Evolutionary conservation across 164 flowering plant genomes (phyloP).

Genomic region (Buxus sempervirens): DNA sequence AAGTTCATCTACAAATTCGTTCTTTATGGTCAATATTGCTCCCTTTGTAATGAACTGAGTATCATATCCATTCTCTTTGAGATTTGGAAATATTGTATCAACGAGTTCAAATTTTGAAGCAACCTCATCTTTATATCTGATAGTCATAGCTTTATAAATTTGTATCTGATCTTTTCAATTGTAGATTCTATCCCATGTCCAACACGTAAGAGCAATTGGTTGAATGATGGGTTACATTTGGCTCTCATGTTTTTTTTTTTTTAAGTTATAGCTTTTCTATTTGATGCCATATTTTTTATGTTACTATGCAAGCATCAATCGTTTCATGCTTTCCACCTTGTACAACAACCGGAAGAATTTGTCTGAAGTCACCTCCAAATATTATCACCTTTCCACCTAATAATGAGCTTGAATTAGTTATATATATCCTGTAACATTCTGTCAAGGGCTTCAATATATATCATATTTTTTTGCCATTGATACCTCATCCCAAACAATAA

Average conservation of each 20-base stretch:
- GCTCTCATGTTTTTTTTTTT: too few relatives aligned
- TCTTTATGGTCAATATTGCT: too few relatives aligned
- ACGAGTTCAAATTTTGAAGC: not conserved
- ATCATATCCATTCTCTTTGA: not conserved
- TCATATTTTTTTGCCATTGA: not conserved
- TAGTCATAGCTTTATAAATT: not conserved
- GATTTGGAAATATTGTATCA: not conserved
- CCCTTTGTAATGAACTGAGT: not conserved
- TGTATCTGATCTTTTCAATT: not conserved
- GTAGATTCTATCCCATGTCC: not conserved
- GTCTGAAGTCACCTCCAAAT: not conserved
- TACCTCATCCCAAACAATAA: not conserved
- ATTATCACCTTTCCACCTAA: conserved; percentile 4
- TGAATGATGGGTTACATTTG: too few relatives aligned
- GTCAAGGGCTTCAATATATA: too few relatives aligned
- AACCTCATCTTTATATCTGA: not conserved
- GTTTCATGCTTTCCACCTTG: not conserved
- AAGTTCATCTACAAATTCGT: too few relatives aligned
- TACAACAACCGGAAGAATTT: not conserved
- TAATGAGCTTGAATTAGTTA: not conserved
- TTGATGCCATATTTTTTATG: not conserved
- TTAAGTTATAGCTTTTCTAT: not conserved
- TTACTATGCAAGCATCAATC: not conserved
- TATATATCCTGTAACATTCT: too few relatives aligned
- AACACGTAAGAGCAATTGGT: not conserved